Conservation (phyloP, 805 yeast species). For the Barnettozyma botsteinii region DNA sequence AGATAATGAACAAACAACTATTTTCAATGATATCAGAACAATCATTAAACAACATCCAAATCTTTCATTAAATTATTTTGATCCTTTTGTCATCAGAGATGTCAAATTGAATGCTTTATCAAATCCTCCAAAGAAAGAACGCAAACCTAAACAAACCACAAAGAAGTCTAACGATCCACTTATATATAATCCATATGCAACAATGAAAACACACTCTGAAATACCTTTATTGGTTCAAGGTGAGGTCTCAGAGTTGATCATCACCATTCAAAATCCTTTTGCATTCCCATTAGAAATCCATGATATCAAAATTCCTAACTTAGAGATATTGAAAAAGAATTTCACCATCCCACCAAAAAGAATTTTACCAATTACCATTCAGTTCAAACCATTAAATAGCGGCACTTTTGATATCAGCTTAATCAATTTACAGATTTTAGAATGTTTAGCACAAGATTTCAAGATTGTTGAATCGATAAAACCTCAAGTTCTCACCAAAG, state of each 20-base stretch:
- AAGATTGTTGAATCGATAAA: conserved; percentile 32
- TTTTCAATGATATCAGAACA: conserved; percentile 31
- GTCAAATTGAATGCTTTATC: conserved; percentile 32
- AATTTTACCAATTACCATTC: conserved; percentile 33
- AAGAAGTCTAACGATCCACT: conserved; percentile 31
- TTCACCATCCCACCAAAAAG: conserved; percentile 35
- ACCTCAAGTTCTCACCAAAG: conserved; percentile 21
- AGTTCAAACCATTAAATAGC: conserved; percentile 41
- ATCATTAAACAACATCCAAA: conserved; percentile 14
- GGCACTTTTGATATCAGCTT: conserved; percentile 50
- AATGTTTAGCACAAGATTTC: conserved; percentile 44
- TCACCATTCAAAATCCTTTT: conserved; percentile 73
- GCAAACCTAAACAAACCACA: neutral
- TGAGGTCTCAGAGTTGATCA: conserved; percentile 53
- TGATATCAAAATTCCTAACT: conserved; percentile 36
- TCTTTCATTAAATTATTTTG: conserved; percentile 55
- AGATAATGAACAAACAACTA: conserved; percentile 48
- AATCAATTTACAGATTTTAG: conserved; percentile 43
- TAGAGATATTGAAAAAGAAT: conserved; percentile 27
- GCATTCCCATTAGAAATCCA: conserved; percentile 62
- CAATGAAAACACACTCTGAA: conserved; percentile 15
- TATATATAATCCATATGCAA: conserved; percentile 53
- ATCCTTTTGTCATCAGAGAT: conserved; percentile 56
- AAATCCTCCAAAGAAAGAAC: conserved; percentile 21
- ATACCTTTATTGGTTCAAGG: conserved; percentile 45